A percentile compares a stretch with the other conserved stretches of the same genome.
Conservation (phyloP, 495 filamentous ascomycete species). For the Parmelia sp. region DNA sequence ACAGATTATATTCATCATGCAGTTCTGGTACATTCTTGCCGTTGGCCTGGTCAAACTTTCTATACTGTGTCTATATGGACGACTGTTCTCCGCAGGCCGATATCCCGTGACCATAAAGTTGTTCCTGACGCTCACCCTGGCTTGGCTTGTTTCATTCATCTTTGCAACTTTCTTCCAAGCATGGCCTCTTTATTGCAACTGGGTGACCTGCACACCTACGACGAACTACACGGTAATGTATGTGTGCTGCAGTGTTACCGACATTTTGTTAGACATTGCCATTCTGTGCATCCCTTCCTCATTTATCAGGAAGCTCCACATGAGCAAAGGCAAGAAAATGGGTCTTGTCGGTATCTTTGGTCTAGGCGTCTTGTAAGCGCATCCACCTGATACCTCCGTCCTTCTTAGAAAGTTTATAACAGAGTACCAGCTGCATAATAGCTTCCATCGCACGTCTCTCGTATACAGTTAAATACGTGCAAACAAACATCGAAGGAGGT, state of each 20-base stretch:
- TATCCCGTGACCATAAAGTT: slow-evolving; percentile 12
- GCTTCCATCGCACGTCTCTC: slow-evolving; percentile 16
- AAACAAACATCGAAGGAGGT: neutral
- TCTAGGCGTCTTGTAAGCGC: slow-evolving; percentile 20
- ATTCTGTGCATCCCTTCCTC: slow-evolving; percentile 18
- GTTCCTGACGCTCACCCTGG: slow-evolving; percentile 4
- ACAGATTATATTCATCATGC: slow-evolving; percentile 20
- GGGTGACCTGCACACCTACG: slow-evolving; percentile 13
- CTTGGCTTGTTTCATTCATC: slow-evolving; percentile 20
- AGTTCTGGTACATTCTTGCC: slow-evolving; percentile 22
- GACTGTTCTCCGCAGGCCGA: slow-evolving; percentile 14
- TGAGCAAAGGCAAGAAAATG: slow-evolving; percentile 12
- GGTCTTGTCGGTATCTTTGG: slow-evolving; percentile 18
- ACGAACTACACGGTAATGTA: slow-evolving; percentile 21
- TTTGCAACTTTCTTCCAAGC: slow-evolving; percentile 20
- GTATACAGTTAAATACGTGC: slow-evolving; percentile 17
- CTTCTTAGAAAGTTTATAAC: neutral
- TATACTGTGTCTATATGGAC: slow-evolving; percentile 18
- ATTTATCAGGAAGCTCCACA: slow-evolving; percentile 17
- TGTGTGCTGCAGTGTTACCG: slow-evolving; percentile 12
- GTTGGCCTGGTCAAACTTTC: slow-evolving; percentile 20
- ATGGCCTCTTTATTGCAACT: slow-evolving; percentile 22
- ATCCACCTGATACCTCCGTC: neutral
- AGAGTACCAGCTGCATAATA: slow-evolving; percentile 12
- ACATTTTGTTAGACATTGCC: slow-evolving; percentile 16